phyloP scores from a whole-genome alignment of 1,284 basidiomycete genomes.

The Leccinum huronense region DNA sequence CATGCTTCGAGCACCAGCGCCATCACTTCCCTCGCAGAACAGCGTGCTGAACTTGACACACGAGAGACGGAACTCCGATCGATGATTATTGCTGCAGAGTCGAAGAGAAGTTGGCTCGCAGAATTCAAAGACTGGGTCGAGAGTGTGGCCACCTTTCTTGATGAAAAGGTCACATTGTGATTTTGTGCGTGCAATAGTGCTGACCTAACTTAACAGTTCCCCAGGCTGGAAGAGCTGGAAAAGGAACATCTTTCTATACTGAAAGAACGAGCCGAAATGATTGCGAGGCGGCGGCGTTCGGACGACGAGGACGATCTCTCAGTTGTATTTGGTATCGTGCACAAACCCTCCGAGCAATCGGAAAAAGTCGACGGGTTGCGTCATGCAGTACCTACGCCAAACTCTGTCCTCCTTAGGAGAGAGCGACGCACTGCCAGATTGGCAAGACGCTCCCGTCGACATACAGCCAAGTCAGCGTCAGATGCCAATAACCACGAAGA shows the following conservation, averaged over 20 bases:
- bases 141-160: conserved; percentile 82
- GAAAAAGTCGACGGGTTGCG: conserved; percentile 68
- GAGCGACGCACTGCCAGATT: conserved; percentile 56
- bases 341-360: conserved; percentile 33
- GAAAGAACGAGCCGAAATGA: conserved; percentile 72
- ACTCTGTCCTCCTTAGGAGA: conserved; percentile 46
- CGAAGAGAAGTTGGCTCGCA: conserved; percentile 84
- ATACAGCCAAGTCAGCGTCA: conserved; percentile 24
- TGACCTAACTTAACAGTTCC: conserved; percentile 57
- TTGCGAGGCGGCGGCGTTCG: conserved; percentile 58
- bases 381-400: conserved; percentile 47
- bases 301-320: conserved; percentile 86
- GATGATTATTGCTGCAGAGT: conserved; percentile 78
- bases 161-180: conserved; percentile 72
- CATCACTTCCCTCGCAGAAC: conserved; percentile 61
- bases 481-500: conserved; percentile 55
- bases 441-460: conserved; percentile 47
- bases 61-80: conserved; percentile 79
- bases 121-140: conserved; percentile 88
- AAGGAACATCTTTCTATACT: conserved; percentile 73
- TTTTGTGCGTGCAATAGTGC: background rate
- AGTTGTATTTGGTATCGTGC: conserved; percentile 64
- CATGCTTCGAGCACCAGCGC: conserved; percentile 65
- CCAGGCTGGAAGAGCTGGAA: conserved; percentile 82
- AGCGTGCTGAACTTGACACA: conserved; percentile 67